phyloP scores from a whole-genome alignment of 345 rosid species.

The Eucalyptus pauciflora region DNA sequence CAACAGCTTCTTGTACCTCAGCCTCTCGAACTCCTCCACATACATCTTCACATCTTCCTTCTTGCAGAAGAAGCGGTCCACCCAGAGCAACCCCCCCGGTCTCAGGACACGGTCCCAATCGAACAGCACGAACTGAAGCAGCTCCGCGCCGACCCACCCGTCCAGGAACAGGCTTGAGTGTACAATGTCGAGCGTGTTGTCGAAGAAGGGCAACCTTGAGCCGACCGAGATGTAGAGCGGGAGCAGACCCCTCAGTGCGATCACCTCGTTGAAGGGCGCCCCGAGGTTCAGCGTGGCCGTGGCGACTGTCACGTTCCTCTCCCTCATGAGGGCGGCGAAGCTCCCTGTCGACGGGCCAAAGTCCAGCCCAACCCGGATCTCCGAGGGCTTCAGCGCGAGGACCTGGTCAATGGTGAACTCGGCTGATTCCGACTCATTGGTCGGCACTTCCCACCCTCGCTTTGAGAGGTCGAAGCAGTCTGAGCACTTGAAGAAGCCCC shows the following conservation, averaged over 20 bases:
- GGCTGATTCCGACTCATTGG: slow-evolving; percentile 17
- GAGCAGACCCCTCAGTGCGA: slow-evolving; percentile 37
- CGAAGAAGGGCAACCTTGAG: slow-evolving; percentile 46
- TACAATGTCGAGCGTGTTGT: slow-evolving; percentile 41
- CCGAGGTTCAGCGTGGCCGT: slow-evolving; percentile 32
- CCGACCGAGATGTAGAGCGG: slow-evolving; percentile 33
- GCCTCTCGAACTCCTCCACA: slow-evolving; percentile 25
- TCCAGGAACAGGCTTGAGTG: slow-evolving; percentile 38
- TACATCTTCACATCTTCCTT: slow-evolving; percentile 25
- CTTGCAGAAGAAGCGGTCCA: slow-evolving; percentile 44
- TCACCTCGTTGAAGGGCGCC: slow-evolving; percentile 46
- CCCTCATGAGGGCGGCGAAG: slow-evolving; percentile 51
- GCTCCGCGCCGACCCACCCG: slow-evolving; percentile 38
- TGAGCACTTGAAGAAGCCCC: slow-evolving; percentile 48
- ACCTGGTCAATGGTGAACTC: slow-evolving; percentile 46
- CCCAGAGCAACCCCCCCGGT: slow-evolving; percentile 38
- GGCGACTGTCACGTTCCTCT: slow-evolving; percentile 25
- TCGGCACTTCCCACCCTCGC: slow-evolving; percentile 23
- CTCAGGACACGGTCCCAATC: slow-evolving; percentile 45
- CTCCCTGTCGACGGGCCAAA: slow-evolving; percentile 41
- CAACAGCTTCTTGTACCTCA: slow-evolving; percentile 25
- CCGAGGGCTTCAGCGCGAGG: slow-evolving; percentile 25
- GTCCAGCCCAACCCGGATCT: slow-evolving; percentile 41
- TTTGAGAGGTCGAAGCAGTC: slow-evolving; percentile 37
- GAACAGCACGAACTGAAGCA: slow-evolving; percentile 26